Conservation (phyloP, 805 yeast genomes). For the Sugiyamaella boreocaroliniensis region DNA sequence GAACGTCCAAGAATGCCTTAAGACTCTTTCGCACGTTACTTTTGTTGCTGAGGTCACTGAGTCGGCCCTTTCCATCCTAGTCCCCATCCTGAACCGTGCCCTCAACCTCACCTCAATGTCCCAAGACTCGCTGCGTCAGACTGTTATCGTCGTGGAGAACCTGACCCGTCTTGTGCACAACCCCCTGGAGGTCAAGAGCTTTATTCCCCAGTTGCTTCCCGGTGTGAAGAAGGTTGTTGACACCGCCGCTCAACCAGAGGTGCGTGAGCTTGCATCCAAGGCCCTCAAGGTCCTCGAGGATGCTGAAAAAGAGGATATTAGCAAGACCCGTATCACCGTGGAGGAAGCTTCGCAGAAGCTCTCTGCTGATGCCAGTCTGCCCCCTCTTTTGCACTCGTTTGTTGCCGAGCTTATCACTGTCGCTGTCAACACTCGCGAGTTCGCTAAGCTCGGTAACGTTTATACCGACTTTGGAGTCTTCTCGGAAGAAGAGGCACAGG, state of each 20-base stretch:
- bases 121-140: conserved; percentile 93
- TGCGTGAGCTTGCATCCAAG: conserved; percentile 84
- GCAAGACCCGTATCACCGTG: conserved; percentile 61
- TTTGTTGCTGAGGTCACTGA: conserved; percentile 98
- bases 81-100: conserved; percentile 87
- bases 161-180: conserved; percentile 92
- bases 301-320: conserved; percentile 69
- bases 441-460: conserved; percentile 25
- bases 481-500: conserved; percentile 31
- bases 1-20: conserved; percentile 83
- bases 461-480: conserved; percentile 45
- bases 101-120: conserved; percentile 80
- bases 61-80: conserved; percentile 83
- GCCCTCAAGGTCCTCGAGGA: conserved; percentile 76
- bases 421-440: conserved; percentile 35
- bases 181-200: conserved; percentile 82
- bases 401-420: conserved; percentile 27
- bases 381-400: conserved; percentile 28
- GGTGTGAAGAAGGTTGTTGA: conserved; percentile 82
- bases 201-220: conserved; percentile 82
- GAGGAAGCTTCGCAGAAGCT: conserved; percentile 35
- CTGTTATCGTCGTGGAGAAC: conserved; percentile 93
- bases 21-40: conserved; percentile 84
- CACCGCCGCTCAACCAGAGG: conserved; percentile 93
- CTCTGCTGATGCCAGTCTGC: conserved; percentile 15